Conservation (phyloP, 495 filamentous ascomycete genomes). For the Barbatosphaeria neglecta region DNA sequence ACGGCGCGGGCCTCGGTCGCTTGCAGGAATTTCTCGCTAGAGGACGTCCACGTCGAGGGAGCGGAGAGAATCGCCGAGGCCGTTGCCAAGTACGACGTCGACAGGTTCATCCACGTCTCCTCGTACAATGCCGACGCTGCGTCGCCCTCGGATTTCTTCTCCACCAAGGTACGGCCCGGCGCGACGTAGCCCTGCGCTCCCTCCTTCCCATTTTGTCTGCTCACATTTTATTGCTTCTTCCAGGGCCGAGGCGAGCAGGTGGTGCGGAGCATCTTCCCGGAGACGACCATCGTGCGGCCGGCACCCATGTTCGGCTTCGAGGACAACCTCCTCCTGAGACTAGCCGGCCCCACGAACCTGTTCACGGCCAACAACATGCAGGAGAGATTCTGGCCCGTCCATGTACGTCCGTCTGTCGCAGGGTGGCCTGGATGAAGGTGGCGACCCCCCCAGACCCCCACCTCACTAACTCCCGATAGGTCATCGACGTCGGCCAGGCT, state of each 20-base stretch:
- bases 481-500: slow-evolving; percentile 76
- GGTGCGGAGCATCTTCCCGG: slow-evolving; percentile 83
- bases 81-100: slow-evolving; percentile 94
- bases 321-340: slow-evolving; percentile 77
- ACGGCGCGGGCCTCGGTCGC: too few species aligned
- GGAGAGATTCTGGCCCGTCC: slow-evolving; percentile 84
- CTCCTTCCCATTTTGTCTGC: too few species aligned
- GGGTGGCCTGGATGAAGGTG: too few species aligned
- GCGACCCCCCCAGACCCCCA: too few species aligned
- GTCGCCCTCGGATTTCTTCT: slow-evolving; percentile 75
- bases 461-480: slow-evolving; percentile 30
- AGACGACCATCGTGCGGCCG: slow-evolving; percentile 94
- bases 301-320: slow-evolving; percentile 92
- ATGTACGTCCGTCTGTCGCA: slow-evolving; percentile 46
- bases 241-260: slow-evolving; percentile 75
- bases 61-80: slow-evolving; percentile 92
- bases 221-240: too few species aligned
- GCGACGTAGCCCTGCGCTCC: too few species aligned
- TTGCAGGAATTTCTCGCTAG: slow-evolving; percentile 80
- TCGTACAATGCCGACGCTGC: slow-evolving; percentile 79
- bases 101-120: slow-evolving; percentile 94
- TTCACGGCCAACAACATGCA: slow-evolving; percentile 88
- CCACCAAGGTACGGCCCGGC: slow-evolving; percentile 59
- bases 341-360: slow-evolving; percentile 66
- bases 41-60: slow-evolving; percentile 90